These are phyloP conservation scores for Heritiera littoralis DNA, from an alignment of 345 rosid genomes.

Conservation along the genomic window DNA sequence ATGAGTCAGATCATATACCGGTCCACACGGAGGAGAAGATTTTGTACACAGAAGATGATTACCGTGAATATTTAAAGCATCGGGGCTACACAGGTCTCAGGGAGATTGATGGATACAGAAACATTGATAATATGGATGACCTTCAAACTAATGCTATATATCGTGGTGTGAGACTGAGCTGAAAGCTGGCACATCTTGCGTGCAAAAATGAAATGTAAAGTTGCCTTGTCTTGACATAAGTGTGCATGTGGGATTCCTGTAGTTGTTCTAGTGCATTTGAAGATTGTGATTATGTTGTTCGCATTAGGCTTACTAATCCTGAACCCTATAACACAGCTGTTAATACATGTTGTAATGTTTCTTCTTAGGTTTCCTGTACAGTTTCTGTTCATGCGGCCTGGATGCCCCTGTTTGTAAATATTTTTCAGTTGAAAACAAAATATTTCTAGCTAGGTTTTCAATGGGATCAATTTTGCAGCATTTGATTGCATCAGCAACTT, in stretches of 20 bases:
- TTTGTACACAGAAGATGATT: constrained; percentile 89
- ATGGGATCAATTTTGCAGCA: background rate
- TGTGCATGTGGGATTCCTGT: constrained; percentile 7
- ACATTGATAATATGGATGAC: constrained; percentile 85
- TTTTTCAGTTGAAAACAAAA: background rate
- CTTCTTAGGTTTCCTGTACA: constrained; percentile 1
- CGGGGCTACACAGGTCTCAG: constrained; percentile 78
- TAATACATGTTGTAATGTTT: constrained; percentile 11
- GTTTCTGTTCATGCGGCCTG: background rate
- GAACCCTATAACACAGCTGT: background rate
- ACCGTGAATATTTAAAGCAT: constrained; percentile 67
- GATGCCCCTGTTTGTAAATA: constrained; percentile 23
- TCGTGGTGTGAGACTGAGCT: constrained; percentile 56
- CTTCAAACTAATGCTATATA: constrained; percentile 76
- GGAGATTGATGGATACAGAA: constrained; percentile 81
- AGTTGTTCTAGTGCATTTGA: constrained; percentile 14
- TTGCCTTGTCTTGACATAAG: background rate
- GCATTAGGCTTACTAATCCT: constrained; percentile 1
- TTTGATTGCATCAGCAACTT: background rate
- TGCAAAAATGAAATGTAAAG: constrained; percentile 1
- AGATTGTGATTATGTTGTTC: constrained; percentile 12
- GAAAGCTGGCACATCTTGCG: constrained; percentile 24
- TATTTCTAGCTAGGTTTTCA: background rate
- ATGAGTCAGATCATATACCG: constrained; percentile 76
- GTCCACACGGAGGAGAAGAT: constrained; percentile 85